These are phyloP conservation scores for Arthonia radiata DNA, from an alignment of 495 filamentous ascomycete species.

Conservation along the genomic window DNA sequence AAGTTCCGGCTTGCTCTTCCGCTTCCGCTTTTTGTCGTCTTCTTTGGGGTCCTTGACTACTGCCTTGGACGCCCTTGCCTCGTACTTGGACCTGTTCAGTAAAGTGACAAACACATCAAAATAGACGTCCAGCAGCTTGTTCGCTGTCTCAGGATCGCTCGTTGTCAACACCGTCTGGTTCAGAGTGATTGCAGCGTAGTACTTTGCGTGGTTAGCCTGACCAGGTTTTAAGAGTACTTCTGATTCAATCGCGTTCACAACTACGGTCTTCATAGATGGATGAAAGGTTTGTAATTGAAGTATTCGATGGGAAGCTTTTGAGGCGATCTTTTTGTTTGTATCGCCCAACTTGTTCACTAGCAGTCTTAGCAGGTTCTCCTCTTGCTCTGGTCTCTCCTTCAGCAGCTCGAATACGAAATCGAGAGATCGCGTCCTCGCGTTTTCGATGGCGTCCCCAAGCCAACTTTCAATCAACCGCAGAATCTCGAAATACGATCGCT, in stretches of 20 bases:
- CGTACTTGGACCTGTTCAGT: conserved; percentile 32
- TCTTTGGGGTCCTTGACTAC: conserved; percentile 10
- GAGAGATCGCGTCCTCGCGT: conserved; percentile 59
- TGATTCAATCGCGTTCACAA: conserved; percentile 59
- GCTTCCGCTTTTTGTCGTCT: conserved; percentile 19
- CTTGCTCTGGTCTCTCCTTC: conserved; percentile 90
- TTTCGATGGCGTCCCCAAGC: conserved; percentile 85
- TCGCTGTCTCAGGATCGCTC: conserved; percentile 61
- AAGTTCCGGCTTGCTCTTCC: conserved; percentile 29
- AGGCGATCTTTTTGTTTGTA: conserved; percentile 78
- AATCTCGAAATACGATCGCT: conserved; percentile 72
- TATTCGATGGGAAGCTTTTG: conserved; percentile 69
- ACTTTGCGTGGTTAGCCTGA: conserved; percentile 68
- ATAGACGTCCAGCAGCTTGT: conserved; percentile 65
- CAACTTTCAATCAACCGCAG: conserved; percentile 72
- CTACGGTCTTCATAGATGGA: conserved; percentile 74
- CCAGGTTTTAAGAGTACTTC: conserved; percentile 72
- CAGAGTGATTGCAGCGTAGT: conserved; percentile 85
- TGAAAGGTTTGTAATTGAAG: conserved; percentile 73
- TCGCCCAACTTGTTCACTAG: conserved; percentile 93
- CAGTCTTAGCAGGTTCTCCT: conserved; percentile 73
- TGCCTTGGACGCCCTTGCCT: conserved; percentile 8
- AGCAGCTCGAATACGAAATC: conserved; percentile 76
- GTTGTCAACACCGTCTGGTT: conserved; percentile 82
- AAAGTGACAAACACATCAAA: conserved; percentile 61